These are phyloP conservation scores for Candida sonorensis DNA, from an alignment of 805 yeast genomes.

Conservation along the genomic window DNA sequence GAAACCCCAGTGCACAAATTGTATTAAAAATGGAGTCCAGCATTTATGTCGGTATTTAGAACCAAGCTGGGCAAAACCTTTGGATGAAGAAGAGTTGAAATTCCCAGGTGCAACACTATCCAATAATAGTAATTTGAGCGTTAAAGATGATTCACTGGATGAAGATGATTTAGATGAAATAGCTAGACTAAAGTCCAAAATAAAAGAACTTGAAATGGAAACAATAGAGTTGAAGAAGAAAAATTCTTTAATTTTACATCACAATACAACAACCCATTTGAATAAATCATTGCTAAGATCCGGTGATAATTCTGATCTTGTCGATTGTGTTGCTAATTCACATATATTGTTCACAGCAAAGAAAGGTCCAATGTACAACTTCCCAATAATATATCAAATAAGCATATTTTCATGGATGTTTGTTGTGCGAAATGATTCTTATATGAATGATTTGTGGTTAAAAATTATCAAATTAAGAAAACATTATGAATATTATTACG, in stretches of 20 bases:
- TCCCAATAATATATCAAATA: constrained; percentile 32
- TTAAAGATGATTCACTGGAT: constrained; percentile 2
- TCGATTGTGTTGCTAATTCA: constrained; percentile 28
- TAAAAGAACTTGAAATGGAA: constrained; percentile 25
- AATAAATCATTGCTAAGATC: constrained; percentile 8
- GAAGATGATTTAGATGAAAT: constrained; percentile 19
- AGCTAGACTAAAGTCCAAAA: constrained; percentile 14
- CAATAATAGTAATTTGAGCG: constrained; percentile 2
- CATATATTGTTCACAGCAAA: constrained; percentile 31
- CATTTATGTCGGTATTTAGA: constrained; percentile 52
- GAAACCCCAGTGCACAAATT: constrained; percentile 51
- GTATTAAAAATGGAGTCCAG: constrained; percentile 51
- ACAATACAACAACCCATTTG: not conserved
- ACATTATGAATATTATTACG: constrained; percentile 31
- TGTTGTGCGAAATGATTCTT: constrained; percentile 52
- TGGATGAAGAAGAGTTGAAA: constrained; percentile 25
- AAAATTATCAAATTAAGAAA: constrained; percentile 29
- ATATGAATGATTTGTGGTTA: constrained; percentile 46
- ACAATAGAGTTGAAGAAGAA: constrained; percentile 15
- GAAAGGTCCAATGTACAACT: constrained; percentile 27
- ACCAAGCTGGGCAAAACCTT: constrained; percentile 53
- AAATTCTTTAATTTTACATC: not conserved
- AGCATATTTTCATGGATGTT: constrained; percentile 54
- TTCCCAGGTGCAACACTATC: constrained; percentile 16
- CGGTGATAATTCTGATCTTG: constrained; percentile 20